Evolutionary conservation across 2,329 filamentous ascomycete species (phyloP), one percentile per base, ranked within the genome.

Genomic region (Penicillium sumatraense): DNA sequence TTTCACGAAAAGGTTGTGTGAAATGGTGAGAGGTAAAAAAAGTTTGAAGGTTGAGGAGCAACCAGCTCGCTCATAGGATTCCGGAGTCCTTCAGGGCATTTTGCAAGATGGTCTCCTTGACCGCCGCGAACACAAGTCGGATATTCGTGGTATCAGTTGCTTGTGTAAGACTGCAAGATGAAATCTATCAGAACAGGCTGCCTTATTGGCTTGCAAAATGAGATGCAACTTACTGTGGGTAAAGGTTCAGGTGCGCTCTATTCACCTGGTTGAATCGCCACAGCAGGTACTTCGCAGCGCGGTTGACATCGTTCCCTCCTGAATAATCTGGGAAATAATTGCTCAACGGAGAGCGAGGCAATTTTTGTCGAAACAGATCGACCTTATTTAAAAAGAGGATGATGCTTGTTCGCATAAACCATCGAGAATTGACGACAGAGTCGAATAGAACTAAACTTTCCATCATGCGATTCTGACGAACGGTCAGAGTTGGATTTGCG

Each of bases 391-490:
- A 83, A 79, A 99, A 99, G 54, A 99, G 82, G 70, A 99, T 98
- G 71, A 99, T 99, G 72, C 93, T 97, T 11, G 95, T 99, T 66
- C 95, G 84, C 89, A 98, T 96, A 77, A 99, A 99, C 95, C 95
- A 99, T 66, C 95, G 84, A 27, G 95, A 98, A 78, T 99, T 99
- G 65, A 99, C 95, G 4, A 99, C 95, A 1, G 93, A 98, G 76
- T 99, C 95, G 73, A 99, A 99, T 4, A 99, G 83, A 14, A 98
- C 86, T 49, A 99, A 77, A 70, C 92, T 96, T 76, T 99, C 95
- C 91, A 98, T 96, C 95, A 99, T 99, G 60, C 95, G 95, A 74
- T 99, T 99, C 91, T 96, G 20, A n/a, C n/a, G n/a, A n/a, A n/a
- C n/a, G n/a, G n/a, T n/a, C n/a, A n/a, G n/a, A 14, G 5, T 21